Conservation (phyloP, 129 eudicot species). For the Centrapalus pauciflorus region DNA sequence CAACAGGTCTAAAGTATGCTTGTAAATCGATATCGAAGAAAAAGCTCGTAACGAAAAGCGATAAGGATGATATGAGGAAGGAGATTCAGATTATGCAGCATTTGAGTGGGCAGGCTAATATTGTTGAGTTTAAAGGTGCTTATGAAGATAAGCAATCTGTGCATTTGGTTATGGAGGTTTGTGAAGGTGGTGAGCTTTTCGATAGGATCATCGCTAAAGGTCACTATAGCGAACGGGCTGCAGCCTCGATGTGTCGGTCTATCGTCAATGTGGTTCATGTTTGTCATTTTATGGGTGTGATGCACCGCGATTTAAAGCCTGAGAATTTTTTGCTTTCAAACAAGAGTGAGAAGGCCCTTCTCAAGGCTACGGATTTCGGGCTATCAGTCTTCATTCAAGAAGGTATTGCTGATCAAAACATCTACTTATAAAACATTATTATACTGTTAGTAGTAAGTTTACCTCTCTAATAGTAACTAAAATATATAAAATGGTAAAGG, state of each 20-base stretch:
- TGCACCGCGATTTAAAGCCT: constrained; percentile 92
- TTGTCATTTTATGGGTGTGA: constrained; percentile 89
- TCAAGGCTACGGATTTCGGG: constrained; percentile 89
- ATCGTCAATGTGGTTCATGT: constrained; percentile 89
- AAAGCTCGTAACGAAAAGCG: constrained; percentile 73
- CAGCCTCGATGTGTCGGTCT: constrained; percentile 72
- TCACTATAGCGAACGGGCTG: constrained; percentile 82
- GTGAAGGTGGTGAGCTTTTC: constrained; percentile 93
- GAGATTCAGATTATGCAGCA: constrained; percentile 95
- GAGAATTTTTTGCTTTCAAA: constrained; percentile 85
- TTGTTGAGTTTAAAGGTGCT: constrained; percentile 88
- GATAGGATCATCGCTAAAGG: constrained; percentile 86
- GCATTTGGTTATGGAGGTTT: constrained; percentile 87
- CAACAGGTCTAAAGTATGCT: constrained; percentile 55
- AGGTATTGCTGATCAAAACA: constrained; percentile 39
- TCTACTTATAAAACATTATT: too few relatives aligned
- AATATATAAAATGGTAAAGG: too few relatives aligned
- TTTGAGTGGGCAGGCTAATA: constrained; percentile 85
- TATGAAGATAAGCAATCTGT: constrained; percentile 82
- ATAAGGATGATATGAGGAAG: constrained; percentile 81
- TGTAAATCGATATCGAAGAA: constrained; percentile 80
- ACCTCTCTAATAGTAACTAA: too few relatives aligned
- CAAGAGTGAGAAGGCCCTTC: constrained; percentile 51
- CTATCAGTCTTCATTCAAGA: constrained; percentile 74
- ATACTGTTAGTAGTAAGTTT: too few relatives aligned